Conservation (phyloP, 2,329 filamentous ascomycete species). For the Neonectria neomacrospora region DNA sequence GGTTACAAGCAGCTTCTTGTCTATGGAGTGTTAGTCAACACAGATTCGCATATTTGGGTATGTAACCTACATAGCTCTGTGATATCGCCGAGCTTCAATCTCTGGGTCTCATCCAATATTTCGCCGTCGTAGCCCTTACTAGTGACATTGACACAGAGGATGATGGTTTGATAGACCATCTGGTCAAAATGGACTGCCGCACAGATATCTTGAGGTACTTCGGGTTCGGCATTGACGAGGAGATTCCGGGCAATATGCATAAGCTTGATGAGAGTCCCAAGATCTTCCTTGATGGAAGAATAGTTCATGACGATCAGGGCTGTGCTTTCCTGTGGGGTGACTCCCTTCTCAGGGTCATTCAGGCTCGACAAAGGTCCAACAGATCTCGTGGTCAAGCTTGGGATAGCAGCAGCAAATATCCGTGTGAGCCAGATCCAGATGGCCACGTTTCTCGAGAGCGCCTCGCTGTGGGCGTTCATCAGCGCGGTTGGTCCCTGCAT, state of each 20-base stretch:
- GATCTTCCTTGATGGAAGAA: constrained; percentile 68
- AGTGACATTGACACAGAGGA: constrained; percentile 73
- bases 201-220: constrained; percentile 73
- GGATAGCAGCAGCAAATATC: constrained; percentile 70
- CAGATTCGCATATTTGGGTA: not conserved
- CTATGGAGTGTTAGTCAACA: constrained; percentile 49
- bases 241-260: constrained; percentile 75
- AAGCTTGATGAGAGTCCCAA: constrained; percentile 72
- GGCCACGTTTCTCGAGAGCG: constrained; percentile 69
- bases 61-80: constrained; percentile 70
- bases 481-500: constrained; percentile 14
- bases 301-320: constrained; percentile 72
- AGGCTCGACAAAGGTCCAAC: constrained; percentile 65
- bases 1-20: constrained; percentile 74
- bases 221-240: constrained; percentile 71
- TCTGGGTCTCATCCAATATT: constrained; percentile 67
- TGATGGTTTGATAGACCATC: constrained; percentile 73
- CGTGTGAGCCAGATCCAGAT: constrained; percentile 74
- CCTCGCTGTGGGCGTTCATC: constrained; percentile 58
- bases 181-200: constrained; percentile 73
- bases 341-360: constrained; percentile 65
- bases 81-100: constrained; percentile 69
- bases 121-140: constrained; percentile 75
- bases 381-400: constrained; percentile 68
- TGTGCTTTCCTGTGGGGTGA: constrained; percentile 71